phyloP scores from a whole-genome alignment of 2,329 filamentous ascomycete species.

The Cercospora zeae-maydis region DNA sequence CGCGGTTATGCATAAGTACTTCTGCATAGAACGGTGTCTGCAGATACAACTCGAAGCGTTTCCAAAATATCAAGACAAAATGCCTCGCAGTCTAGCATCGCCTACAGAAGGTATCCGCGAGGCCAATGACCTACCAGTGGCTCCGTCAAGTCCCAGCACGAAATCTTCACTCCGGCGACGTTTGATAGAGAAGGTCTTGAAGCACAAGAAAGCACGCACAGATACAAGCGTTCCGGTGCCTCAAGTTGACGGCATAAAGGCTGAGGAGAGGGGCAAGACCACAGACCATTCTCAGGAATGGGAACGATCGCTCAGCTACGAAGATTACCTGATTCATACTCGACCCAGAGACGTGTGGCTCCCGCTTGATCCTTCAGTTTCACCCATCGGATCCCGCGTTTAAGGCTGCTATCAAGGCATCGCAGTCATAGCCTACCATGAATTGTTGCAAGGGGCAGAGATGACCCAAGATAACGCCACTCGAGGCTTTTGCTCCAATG shows the following conservation, averaged over 20 bases:
- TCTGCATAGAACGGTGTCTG: neutral
- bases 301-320: neutral
- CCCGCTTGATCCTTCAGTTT: slow-evolving; percentile 3
- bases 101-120: neutral
- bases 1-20: neutral
- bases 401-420: slow-evolving; percentile 2
- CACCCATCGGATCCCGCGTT: slow-evolving; percentile 7
- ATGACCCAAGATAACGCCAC: neutral
- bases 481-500: neutral
- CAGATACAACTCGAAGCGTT: neutral
- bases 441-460: neutral
- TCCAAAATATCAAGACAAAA: neutral
- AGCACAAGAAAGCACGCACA: neutral
- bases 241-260: neutral
- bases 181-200: neutral
- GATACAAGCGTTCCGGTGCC: neutral
- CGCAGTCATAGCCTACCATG: neutral
- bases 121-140: neutral
- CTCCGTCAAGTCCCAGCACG: neutral
- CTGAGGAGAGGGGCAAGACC: neutral
- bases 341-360: slow-evolving; percentile 4
- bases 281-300: neutral
- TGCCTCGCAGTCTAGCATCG: slow-evolving; percentile 2
- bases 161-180: neutral
- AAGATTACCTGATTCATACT: slow-evolving; percentile 2